Evolutionary conservation across 345 rosid species (phyloP), one percentile per base, ranked within the genome.

Genomic region (Syzygium aqueum): DNA sequence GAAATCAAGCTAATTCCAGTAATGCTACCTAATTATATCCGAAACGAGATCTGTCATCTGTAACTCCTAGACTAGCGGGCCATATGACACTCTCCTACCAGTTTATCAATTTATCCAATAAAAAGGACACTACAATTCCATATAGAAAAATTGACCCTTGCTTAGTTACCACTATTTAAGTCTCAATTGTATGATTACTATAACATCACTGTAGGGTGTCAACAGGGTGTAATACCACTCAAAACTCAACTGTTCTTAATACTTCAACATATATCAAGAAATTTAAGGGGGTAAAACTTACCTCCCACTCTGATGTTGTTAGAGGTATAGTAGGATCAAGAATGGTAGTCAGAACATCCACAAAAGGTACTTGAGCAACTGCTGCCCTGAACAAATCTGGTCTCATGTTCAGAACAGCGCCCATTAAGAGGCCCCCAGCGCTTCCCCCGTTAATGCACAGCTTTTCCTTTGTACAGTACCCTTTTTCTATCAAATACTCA

Each of bases 281-380:
- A 28, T 84, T 84, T 30, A 14, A 19, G 33, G 27, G 22, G 67
- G 67, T 59, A 85, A 52, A 89, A 19, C 57, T 54, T 88, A 95
- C 99, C 99, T 97, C 98, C 99, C 99, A 97, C 93, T 97, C 99
- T 52, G 98, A 90, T 88, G 99, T 97, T 25, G 99, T 97, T 86
- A 97, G 98, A 63, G 98, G 99, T 85, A 97, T 94, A 30, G 94
- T 93, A 88, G 99, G 98, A 93, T 96, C 99, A 80, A 97, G 94
- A 98, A 97, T 97, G 87, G 99, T 97, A 51, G 99, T 97, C 93
- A 97, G 11, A 63, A 88, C 99, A 91, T 97, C 99, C 84, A 97
- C 97, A 83, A 97, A 97, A 89, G 99, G 99, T 77, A 97, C 99
- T 87, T 96, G 98, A 82, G 98, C 98, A 87, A 97, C 88, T 84